Conservation (phyloP, 352 stramenopile species). For the Peronospora destructor region DNA sequence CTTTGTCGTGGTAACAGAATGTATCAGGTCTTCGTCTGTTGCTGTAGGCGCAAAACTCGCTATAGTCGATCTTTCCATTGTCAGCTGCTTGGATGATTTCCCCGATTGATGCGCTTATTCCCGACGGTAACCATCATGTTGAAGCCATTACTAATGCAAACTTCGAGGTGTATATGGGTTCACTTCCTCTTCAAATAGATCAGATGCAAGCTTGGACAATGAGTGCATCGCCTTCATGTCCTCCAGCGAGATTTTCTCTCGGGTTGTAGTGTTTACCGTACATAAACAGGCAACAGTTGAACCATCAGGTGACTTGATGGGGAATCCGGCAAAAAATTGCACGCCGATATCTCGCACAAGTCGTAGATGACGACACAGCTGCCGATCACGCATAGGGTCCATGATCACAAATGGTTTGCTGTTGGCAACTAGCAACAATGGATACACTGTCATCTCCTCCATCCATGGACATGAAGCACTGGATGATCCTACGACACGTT, state of each 20-base stretch:
- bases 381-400: constrained; percentile 31
- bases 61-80: constrained; percentile 77
- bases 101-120: constrained; percentile 40
- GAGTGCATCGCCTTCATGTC: constrained; percentile 41
- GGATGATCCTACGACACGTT: constrained; percentile 36
- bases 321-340: constrained; percentile 53
- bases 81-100: constrained; percentile 73
- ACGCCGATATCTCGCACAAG: constrained; percentile 35
- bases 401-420: constrained; percentile 40
- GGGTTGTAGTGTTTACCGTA: constrained; percentile 23
- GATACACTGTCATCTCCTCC: constrained; percentile 20
- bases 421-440: constrained; percentile 18
- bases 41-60: constrained; percentile 71
- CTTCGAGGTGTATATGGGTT: constrained; percentile 32
- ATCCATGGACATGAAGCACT: constrained; percentile 12
- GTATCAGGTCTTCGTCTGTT: constrained; percentile 13
- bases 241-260: constrained; percentile 32
- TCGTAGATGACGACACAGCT: constrained; percentile 28
- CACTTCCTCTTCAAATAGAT: constrained; percentile 39
- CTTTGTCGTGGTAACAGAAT: not conserved
- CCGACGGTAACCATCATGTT: too few relatives aligned
- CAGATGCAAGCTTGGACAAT: constrained; percentile 49
- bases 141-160: constrained; percentile 7
- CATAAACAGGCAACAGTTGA: constrained; percentile 37
- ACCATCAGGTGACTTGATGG: constrained; percentile 28